phyloP scores from a whole-genome alignment of 331 rosid species.

The Stylosanthes scabra region DNA sequence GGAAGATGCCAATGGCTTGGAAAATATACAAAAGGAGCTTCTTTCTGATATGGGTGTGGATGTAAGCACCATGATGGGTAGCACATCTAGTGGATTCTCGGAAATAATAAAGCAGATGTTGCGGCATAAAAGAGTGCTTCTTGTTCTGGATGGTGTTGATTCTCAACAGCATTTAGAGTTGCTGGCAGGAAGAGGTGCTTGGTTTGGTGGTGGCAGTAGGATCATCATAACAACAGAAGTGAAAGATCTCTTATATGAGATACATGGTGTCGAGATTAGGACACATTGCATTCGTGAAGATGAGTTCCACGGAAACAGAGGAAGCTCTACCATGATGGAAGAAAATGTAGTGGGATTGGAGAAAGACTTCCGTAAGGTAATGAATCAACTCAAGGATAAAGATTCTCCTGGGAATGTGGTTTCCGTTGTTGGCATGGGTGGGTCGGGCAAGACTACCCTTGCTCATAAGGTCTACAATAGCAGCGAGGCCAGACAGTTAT shows the following conservation, averaged over 20 bases:
- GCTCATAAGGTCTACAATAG: background rate
- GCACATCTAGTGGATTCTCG: too few relatives aligned
- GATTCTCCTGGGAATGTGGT: background rate
- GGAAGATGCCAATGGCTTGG: background rate
- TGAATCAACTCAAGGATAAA: background rate
- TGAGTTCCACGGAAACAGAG: background rate
- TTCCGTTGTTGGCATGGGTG: slow-evolving; percentile 23
- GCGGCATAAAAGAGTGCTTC: background rate
- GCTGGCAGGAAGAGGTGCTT: background rate
- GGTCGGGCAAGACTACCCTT: slow-evolving; percentile 22
- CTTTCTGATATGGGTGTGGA: background rate
- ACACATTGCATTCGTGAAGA: background rate
- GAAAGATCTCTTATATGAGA: background rate
- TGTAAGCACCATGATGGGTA: too few relatives aligned
- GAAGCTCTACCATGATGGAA: background rate
- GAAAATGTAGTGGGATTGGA: background rate
- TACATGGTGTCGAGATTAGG: background rate
- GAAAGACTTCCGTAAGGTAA: background rate
- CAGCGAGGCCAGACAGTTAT: background rate
- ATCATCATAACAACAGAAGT: slow-evolving; percentile 28
- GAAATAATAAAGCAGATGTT: background rate
- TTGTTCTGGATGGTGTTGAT: slow-evolving; percentile 32
- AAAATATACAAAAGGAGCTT: slow-evolving; percentile 10
- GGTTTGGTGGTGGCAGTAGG: slow-evolving; percentile 27
- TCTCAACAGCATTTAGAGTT: background rate